phyloP scores from a whole-genome alignment of 129 eudicot species.

The Artemisia annua region DNA sequence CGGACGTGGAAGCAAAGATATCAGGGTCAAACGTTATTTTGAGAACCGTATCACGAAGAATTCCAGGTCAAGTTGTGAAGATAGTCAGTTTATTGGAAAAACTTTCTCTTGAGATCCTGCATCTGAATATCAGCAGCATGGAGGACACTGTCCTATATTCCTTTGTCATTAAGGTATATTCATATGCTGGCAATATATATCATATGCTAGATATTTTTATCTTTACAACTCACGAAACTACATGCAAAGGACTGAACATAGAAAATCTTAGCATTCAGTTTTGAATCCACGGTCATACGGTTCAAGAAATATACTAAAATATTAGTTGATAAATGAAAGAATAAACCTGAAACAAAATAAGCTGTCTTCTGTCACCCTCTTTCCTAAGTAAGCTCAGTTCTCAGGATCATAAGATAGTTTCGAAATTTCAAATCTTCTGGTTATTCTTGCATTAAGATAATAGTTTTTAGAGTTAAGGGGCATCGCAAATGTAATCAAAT shows the following conservation, averaged over 20 bases:
- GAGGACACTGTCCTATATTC: constrained; percentile 95
- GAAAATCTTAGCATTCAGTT: not conserved
- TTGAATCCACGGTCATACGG: not conserved
- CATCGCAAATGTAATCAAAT: too few species aligned
- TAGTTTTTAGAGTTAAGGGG: too few species aligned
- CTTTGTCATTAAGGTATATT: constrained; percentile 81
- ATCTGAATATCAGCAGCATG: constrained; percentile 94
- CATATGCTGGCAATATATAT: not conserved
- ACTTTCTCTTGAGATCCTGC: constrained; percentile 79
- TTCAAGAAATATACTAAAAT: not conserved
- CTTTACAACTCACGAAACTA: not conserved
- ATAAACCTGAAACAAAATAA: not conserved
- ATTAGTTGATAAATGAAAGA: not conserved
- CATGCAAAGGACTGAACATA: not conserved
- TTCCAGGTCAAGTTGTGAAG: constrained; percentile 84
- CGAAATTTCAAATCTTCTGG: too few species aligned
- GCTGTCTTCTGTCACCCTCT: not conserved
- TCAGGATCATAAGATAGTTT: not conserved
- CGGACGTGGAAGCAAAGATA: constrained; percentile 93
- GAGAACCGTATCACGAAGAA: constrained; percentile 73
- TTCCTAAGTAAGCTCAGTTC: not conserved
- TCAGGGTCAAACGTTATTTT: constrained; percentile 84
- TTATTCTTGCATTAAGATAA: too few species aligned
- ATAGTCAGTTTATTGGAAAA: constrained; percentile 70
- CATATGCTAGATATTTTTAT: not conserved